phyloP scores from a whole-genome alignment of 345 rosid genomes.

The Cardamine occulta region DNA sequence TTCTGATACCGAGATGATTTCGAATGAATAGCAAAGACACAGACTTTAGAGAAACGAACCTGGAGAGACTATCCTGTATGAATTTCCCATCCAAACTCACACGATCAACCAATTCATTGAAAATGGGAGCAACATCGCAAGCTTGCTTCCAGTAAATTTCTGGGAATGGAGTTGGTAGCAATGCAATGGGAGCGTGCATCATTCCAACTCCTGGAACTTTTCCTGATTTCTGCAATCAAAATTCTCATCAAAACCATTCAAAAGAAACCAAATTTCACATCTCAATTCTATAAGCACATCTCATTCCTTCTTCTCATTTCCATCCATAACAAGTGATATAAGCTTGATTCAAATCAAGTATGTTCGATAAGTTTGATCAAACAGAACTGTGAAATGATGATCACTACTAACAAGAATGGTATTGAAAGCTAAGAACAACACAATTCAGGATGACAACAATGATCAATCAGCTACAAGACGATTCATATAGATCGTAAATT shows the following conservation, averaged over 20 bases:
- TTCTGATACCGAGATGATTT: background rate
- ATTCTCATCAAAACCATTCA: slow-evolving; percentile 27
- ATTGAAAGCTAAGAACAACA: background rate
- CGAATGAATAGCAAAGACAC: background rate
- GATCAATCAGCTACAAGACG: background rate
- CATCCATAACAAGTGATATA: slow-evolving; percentile 18
- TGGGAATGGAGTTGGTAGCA: slow-evolving; percentile 78
- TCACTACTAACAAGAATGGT: background rate
- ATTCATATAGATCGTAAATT: background rate
- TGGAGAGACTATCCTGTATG: slow-evolving; percentile 77
- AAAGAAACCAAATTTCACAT: background rate
- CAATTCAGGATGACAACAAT: background rate
- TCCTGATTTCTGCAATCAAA: slow-evolving; percentile 72
- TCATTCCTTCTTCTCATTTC: background rate
- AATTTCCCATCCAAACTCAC: slow-evolving; percentile 93
- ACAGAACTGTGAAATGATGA: background rate
- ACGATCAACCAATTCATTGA: slow-evolving; percentile 92
- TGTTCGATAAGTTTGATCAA: background rate
- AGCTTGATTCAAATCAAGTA: slow-evolving; percentile 19
- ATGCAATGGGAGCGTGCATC: slow-evolving; percentile 86
- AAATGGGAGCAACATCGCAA: slow-evolving; percentile 86
- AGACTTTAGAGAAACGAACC: slow-evolving; percentile 47
- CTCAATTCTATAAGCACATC: background rate
- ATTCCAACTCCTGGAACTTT: slow-evolving; percentile 89
- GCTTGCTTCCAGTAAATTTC: slow-evolving; percentile 76